phyloP scores from a whole-genome alignment of 805 yeast genomes.

The Candida incommunis region DNA sequence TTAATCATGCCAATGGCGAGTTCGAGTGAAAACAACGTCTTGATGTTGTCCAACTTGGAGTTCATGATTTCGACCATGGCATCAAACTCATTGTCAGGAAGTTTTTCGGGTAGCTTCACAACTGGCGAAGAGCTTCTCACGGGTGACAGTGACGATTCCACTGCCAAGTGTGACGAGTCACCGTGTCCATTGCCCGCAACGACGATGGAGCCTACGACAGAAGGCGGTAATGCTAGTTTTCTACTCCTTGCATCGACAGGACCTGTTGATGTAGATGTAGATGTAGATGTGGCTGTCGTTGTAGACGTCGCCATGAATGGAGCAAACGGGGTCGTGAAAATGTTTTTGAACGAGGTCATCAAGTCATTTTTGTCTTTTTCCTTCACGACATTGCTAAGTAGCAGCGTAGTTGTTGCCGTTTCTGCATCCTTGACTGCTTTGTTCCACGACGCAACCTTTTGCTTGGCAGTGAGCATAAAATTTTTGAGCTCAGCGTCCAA shows the following conservation, averaged over 20 bases:
- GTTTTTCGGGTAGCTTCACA: conserved; percentile 7
- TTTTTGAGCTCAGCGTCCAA: conserved; percentile 18
- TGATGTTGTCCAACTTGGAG: conserved; percentile 61
- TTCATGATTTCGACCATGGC: conserved; percentile 69
- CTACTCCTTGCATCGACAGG: neutral
- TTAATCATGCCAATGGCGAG: conserved; percentile 58
- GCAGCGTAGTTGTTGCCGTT: conserved; percentile 31
- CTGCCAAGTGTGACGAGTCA: conserved; percentile 4
- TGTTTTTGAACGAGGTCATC: conserved; percentile 36
- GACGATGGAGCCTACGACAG: neutral
- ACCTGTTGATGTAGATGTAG: conserved; percentile 5
- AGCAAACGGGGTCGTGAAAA: conserved; percentile 21
- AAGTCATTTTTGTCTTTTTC: conserved; percentile 36
- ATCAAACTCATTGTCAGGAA: conserved; percentile 49
- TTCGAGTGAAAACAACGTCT: conserved; percentile 66
- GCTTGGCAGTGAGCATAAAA: conserved; percentile 14
- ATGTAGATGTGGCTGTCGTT: conserved; percentile 2
- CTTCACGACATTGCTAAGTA: conserved; percentile 33
- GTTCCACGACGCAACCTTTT: conserved; percentile 19
- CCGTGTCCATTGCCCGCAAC: neutral
- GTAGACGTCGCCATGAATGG: conserved; percentile 5
- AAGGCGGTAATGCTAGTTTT: neutral
- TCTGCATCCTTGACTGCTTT: conserved; percentile 28
- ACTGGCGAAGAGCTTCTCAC: neutral
- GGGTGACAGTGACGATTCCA: conserved; percentile 4